These are phyloP conservation scores for Trichomonas tenax DNA, from an alignment of 208 protist species.

Conservation along the genomic window DNA sequence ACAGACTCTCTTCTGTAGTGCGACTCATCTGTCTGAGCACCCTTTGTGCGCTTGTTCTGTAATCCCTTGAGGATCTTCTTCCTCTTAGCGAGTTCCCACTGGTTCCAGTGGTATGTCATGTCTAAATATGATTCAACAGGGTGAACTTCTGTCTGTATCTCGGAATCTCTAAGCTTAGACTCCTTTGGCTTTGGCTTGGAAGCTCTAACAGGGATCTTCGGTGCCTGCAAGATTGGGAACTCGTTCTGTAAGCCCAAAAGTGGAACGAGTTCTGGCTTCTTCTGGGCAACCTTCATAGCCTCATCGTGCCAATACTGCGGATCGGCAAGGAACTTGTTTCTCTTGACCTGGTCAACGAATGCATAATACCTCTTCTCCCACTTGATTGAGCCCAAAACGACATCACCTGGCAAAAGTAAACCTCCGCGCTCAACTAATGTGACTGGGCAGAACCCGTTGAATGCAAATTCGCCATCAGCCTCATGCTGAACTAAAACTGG, in stretches of 20 bases:
- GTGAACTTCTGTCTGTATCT: slow-evolving; percentile 20
- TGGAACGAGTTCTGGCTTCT: slow-evolving; percentile 22
- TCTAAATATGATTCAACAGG: not conserved
- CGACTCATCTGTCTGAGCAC: not conserved
- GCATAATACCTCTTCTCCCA: slow-evolving; percentile 25
- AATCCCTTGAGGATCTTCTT: slow-evolving; percentile 3
- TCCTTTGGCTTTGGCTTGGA: not conserved
- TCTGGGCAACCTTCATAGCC: not conserved
- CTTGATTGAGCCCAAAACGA: slow-evolving; percentile 24
- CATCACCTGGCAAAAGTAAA: slow-evolving; percentile 33
- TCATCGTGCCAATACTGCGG: not conserved
- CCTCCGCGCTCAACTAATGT: slow-evolving; percentile 31
- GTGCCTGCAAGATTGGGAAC: slow-evolving; percentile 21
- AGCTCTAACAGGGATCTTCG: not conserved
- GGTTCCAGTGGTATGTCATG: slow-evolving; percentile 26
- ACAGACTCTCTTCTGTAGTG: not conserved
- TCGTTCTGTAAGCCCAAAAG: slow-evolving; percentile 19
- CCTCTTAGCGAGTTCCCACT: slow-evolving; percentile 20
- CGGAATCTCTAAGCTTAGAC: not conserved
- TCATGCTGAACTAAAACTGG: not conserved
- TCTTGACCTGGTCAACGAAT: slow-evolving; percentile 23
- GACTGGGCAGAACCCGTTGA: slow-evolving; percentile 37
- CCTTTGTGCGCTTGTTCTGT: not conserved
- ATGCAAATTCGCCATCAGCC: not conserved
- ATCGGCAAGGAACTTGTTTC: not conserved